Percentiles rank a stretch among this genome's conserved stretches.
phyloP scores from a whole-genome alignment of 1,139 yeast genomes.

The Kodamaea derodonti region DNA sequence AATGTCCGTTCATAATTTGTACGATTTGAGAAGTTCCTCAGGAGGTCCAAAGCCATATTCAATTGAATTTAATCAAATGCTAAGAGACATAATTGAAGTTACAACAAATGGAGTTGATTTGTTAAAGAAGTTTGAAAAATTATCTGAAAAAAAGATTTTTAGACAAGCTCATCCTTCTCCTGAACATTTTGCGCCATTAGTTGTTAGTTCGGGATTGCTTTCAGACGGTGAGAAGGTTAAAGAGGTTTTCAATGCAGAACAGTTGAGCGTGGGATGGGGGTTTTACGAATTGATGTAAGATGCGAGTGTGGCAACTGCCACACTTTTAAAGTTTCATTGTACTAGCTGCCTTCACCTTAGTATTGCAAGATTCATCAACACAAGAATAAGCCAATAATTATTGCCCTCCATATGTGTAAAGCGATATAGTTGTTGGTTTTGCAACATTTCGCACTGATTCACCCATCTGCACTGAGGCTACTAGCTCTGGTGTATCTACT shows the following conservation, averaged over 20 bases:
- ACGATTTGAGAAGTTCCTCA: conserved; percentile 37
- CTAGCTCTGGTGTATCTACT: too few species aligned
- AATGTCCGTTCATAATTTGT: conserved; percentile 72
- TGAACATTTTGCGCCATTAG: conserved; percentile 70
- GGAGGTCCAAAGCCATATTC: conserved; percentile 44
- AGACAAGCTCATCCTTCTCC: conserved; percentile 66
- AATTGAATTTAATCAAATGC: conserved; percentile 43
- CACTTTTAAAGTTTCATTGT: too few species aligned
- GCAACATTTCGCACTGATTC: too few species aligned
- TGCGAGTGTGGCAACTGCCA: too few species aligned
- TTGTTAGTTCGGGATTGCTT: conserved; percentile 55
- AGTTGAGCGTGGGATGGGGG: conserved; percentile 64
- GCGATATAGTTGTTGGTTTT: too few species aligned
- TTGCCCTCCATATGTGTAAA: too few species aligned
- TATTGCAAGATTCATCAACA: too few species aligned
- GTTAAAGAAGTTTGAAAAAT: conserved; percentile 29
- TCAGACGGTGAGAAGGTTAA: conserved; percentile 25
- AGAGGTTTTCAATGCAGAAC: conserved; percentile 44
- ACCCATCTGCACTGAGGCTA: too few species aligned
- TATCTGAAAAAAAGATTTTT: conserved; percentile 32
- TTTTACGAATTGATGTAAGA: conserved; percentile 40
- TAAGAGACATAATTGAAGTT: conserved; percentile 29
- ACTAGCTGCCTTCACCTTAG: too few species aligned
- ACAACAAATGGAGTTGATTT: conserved; percentile 20
- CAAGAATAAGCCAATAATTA: too few species aligned